Conservation (phyloP, 2,329 filamentous ascomycete species). For the Xylaria sp. region DNA sequence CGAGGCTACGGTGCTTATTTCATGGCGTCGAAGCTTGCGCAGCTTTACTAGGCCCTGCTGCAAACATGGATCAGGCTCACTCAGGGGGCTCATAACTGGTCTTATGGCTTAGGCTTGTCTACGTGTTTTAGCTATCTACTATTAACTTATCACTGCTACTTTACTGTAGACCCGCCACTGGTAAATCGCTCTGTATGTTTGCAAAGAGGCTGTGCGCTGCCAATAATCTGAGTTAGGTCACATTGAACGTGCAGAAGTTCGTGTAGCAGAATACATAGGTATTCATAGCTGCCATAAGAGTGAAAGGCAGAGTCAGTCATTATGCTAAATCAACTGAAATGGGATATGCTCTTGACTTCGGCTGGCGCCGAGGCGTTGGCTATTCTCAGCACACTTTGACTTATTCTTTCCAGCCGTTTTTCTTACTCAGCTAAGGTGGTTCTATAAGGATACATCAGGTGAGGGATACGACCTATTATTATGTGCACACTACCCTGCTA, state of each 20-base stretch:
- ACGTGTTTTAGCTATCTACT: no score
- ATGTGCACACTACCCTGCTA: background rate
- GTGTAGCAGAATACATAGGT: background rate
- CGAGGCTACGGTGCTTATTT: no score
- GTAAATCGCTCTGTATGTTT: background rate
- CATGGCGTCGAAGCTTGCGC: no score
- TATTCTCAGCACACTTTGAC: background rate
- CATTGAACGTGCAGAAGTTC: background rate
- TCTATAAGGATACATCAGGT: background rate
- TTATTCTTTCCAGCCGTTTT: background rate
- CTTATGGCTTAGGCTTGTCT: no score
- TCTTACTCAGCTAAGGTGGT: background rate
- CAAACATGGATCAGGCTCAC: no score
- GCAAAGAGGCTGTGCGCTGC: no score
- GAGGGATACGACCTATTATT: background rate
- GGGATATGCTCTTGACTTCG: background rate
- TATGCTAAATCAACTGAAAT: constrained; percentile 1
- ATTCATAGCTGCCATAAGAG: background rate
- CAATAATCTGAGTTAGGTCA: background rate
- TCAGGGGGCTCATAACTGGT: no score
- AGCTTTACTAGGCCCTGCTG: no score
- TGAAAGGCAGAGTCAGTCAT: background rate
- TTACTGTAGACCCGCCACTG: background rate
- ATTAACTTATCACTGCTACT: background rate
- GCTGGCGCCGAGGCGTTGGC: background rate